Base-by-base conservation (phyloP, 164 flowering plant genomes). In the Stephania japonica region DNA sequence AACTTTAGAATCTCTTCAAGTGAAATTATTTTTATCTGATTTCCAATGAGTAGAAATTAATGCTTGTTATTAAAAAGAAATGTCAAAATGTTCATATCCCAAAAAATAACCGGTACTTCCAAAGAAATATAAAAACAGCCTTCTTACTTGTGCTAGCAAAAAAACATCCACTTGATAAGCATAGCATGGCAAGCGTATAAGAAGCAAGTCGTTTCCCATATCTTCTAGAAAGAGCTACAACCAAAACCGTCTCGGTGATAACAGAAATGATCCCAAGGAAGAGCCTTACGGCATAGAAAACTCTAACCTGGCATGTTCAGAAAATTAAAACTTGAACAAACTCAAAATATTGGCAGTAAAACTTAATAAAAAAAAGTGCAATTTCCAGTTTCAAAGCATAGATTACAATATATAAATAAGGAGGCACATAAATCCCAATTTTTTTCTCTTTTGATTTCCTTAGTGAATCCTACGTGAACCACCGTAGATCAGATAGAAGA, bases 61-160 rank as follows among this genome's bases (percentile, higher is more conserved):
- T 25, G 14, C 18, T 50, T 66, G 65, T 18, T 1, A 53, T 38
- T 27, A 47, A 43, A 70, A 25, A 44, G 12, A 21, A 50, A 26
- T 3, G 62, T 13, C 47, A 66, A 65, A 49, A 49, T 25, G 53
- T 4, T 32, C 2, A 23, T 21, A 19, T 7, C 13, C 38, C 38
- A 32, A 32, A 12, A 64, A 47, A 23, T 27, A n/a, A 25, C 53
- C 32, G 50, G 12, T 2, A 5, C 50, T 64, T 63, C 38, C 6
- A 27, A 41, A 75, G 69, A 71, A 18, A 66, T 49, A 21, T 19
- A 19, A 38, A 24, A 67, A 63, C 47, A 61, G n/a, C 62, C 25
- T 10, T 86, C 98, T 78, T 76, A 95, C 99, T 93, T 49, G 99
- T 93, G 87, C 98, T 93, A 75, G 99, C 99, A 72, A 93, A 95